Evolutionary conservation across 208 protist species (phyloP).

Genomic region (Polymyxa betae): DNA sequence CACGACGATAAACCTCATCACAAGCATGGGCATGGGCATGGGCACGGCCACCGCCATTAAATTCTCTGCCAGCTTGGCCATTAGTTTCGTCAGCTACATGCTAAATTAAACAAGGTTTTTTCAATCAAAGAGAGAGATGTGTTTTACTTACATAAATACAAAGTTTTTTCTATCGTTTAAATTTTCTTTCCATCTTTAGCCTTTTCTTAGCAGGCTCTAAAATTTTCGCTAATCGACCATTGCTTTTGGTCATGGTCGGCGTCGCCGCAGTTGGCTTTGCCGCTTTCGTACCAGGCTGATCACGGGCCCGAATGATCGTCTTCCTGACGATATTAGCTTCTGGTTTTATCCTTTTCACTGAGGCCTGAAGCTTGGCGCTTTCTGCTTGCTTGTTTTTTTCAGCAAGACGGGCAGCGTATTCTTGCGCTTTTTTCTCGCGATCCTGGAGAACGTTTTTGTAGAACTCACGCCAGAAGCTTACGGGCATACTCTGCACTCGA

Average conservation of each 20-base stretch:
- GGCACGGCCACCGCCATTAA: too few relatives aligned
- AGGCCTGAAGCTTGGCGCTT: background rate
- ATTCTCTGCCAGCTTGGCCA: too few relatives aligned
- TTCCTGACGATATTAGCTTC: background rate
- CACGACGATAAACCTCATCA: too few relatives aligned
- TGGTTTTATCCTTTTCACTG: background rate
- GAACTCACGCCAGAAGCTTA: constrained; percentile 24
- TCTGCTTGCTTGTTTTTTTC: background rate
- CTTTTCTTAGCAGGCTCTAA: background rate
- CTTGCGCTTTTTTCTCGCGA: background rate
- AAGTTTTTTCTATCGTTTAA: background rate
- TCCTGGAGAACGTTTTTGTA: background rate
- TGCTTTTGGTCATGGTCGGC: background rate
- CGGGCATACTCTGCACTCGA: background rate
- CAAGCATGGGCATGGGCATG: too few relatives aligned
- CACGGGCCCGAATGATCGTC: background rate
- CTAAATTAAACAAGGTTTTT: too few relatives aligned
- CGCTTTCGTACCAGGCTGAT: background rate
- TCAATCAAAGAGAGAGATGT: too few relatives aligned
- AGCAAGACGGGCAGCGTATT: background rate
- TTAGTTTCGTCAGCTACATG: too few relatives aligned
- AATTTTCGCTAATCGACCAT: background rate
- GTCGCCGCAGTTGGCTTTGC: background rate
- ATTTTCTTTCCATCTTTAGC: constrained; percentile 24
- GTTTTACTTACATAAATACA: too few relatives aligned